Evolutionary conservation across 768 basidiomycete genomes (phyloP).

Genomic region (Pleurotus tuoliensis): DNA sequence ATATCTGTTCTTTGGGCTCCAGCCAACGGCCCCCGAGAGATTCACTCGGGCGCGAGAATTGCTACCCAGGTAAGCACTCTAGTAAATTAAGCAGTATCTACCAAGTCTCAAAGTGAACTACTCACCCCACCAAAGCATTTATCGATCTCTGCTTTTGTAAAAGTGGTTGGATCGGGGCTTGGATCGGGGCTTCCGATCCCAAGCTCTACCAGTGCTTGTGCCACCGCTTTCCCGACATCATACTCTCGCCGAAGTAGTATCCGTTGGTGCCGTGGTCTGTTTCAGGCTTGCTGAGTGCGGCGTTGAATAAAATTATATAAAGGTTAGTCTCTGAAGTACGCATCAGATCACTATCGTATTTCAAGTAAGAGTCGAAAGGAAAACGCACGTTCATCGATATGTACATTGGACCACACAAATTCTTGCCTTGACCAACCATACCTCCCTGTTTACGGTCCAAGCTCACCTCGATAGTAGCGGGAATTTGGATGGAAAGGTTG

Average conservation of each 20-base stretch:
- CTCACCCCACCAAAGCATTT: conserved; percentile 31
- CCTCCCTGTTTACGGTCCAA: conserved; percentile 16
- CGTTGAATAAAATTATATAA: conserved; percentile 40
- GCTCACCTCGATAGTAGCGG: conserved; percentile 16
- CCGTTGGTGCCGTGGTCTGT: conserved; percentile 46
- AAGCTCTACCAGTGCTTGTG: conserved; percentile 31
- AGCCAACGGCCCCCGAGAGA: conserved; percentile 36
- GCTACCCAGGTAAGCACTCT: conserved; percentile 30
- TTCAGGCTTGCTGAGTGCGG: conserved; percentile 21
- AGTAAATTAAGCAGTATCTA: not conserved
- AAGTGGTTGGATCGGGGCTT: conserved; percentile 39
- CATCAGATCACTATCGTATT: not conserved
- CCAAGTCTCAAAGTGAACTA: not conserved
- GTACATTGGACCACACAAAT: conserved; percentile 21
- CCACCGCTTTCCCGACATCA: conserved; percentile 37
- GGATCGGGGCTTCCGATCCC: conserved; percentile 37
- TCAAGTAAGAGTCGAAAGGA: not conserved
- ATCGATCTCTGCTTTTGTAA: conserved; percentile 41
- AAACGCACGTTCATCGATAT: conserved; percentile 15
- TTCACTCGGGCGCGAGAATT: conserved; percentile 37
- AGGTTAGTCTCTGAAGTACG: conserved; percentile 36
- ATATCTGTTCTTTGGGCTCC: conserved; percentile 41
- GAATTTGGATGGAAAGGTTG: conserved; percentile 20
- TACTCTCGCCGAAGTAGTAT: conserved; percentile 45
- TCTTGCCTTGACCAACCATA: conserved; percentile 21